A percentile compares a stretch with the other conserved stretches of the same genome.
Evolutionary conservation across 2,329 filamentous ascomycete genomes (phyloP).

Genomic region (Bimuria novae-zelandiae): DNA sequence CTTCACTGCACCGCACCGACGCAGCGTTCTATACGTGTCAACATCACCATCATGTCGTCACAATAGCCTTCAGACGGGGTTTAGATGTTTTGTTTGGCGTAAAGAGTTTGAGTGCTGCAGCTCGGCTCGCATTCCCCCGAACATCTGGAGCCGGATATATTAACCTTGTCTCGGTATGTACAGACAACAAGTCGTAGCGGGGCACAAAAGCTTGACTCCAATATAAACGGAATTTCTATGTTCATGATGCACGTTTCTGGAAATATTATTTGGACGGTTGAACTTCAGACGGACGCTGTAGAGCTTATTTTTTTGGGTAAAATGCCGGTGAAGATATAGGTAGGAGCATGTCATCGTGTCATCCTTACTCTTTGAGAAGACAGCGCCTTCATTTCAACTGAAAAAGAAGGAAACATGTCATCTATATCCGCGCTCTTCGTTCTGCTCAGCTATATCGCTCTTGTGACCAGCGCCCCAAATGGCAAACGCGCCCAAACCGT

Average conservation of each 20-base stretch:
- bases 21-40: neutral
- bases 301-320: neutral
- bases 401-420: neutral
- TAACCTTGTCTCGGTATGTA: neutral
- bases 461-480: slow-evolving; percentile 30
- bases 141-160: neutral
- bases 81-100: neutral
- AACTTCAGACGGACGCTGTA: neutral
- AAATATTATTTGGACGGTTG: neutral
- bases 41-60: no score
- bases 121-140: neutral
- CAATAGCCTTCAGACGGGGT: no score
- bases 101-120: neutral
- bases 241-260: neutral
- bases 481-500: slow-evolving; percentile 49
- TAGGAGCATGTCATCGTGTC: neutral
- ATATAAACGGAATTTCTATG: neutral
- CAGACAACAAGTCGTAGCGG: neutral
- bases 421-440: slow-evolving; percentile 19
- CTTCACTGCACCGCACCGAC: neutral
- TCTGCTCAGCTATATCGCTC: slow-evolving; percentile 24
- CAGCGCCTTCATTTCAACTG: neutral
- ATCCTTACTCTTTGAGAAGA: neutral
- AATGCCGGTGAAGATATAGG: neutral
- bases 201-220: neutral